phyloP scores from a whole-genome alignment of 345 rosid species.

The Theobroma cacao region DNA sequence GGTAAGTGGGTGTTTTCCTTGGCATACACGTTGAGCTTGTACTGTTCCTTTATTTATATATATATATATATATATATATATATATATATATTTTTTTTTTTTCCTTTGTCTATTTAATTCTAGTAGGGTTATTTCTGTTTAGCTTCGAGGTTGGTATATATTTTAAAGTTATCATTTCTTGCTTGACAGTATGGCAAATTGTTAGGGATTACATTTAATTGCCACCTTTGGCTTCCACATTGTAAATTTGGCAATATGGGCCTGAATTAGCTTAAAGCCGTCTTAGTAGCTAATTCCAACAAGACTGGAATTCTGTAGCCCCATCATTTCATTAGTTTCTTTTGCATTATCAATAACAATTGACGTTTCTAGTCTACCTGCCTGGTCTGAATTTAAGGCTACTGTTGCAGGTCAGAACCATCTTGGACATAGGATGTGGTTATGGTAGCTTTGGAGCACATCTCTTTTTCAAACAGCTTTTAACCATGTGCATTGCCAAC shows the following conservation, averaged over 20 bases:
- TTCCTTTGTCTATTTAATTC: not conserved
- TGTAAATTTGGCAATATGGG: not conserved
- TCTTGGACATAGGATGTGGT: constrained; percentile 98
- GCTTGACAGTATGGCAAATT: not conserved
- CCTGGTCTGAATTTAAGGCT: not conserved
- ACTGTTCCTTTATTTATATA: constrained; percentile 2
- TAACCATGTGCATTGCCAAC: constrained; percentile 95
- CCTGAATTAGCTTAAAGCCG: not conserved
- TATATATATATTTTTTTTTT: not conserved
- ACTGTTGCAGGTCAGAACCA: constrained; percentile 76
- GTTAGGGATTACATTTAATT: not conserved
- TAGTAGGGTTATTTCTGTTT: not conserved
- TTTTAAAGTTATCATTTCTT: not conserved
- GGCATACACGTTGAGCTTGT: constrained; percentile 1
- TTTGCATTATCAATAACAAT: not conserved
- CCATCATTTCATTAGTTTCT: not conserved
- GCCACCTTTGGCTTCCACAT: not conserved
- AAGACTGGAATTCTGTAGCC: not conserved
- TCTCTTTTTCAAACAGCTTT: constrained; percentile 67
- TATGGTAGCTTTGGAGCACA: constrained; percentile 99
- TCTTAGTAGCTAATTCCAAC: not conserved
- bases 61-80: too few relatives aligned
- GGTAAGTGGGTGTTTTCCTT: constrained; percentile 42
- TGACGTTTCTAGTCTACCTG: not conserved
- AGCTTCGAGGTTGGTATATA: not conserved